These are phyloP conservation scores for Actinomucor elegans DNA, from an alignment of 371 early-diverging fungal genomes.

Conservation along the genomic window DNA sequence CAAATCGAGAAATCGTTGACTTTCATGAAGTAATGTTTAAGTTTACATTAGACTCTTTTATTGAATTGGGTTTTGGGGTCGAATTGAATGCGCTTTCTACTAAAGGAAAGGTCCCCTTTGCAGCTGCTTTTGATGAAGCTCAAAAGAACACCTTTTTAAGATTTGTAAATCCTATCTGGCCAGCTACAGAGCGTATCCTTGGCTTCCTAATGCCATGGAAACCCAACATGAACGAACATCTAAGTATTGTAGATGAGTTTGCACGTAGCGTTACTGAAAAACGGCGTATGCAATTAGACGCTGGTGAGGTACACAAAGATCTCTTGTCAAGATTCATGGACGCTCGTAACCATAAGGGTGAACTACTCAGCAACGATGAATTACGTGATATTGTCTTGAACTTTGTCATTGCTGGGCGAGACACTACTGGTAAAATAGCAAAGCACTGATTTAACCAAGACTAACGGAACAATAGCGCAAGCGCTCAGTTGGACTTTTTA, in stretches of 20 bases:
- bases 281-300: conserved; percentile 39
- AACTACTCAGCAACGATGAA: conserved; percentile 46
- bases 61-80: conserved; percentile 50
- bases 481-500: conserved; percentile 74
- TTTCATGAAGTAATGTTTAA: conserved; percentile 59
- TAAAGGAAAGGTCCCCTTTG: conserved; percentile 44
- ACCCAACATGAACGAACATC: conserved; percentile 38
- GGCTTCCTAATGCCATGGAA: conserved; percentile 33
- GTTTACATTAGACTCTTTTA: conserved; percentile 61
- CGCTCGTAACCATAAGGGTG: conserved; percentile 54
- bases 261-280: conserved; percentile 44
- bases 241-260: conserved; percentile 49
- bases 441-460: too few species aligned
- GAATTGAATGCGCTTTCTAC: conserved; percentile 36
- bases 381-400: conserved; percentile 70
- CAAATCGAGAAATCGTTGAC: conserved; percentile 38
- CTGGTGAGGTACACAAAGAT: conserved; percentile 52
- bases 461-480: too few species aligned
- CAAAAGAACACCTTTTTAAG: conserved; percentile 44
- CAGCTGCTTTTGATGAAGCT: conserved; percentile 50
- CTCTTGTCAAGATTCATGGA: conserved; percentile 64
- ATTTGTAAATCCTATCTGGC: conserved; percentile 56
- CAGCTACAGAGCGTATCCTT: conserved; percentile 34
- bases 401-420: conserved; percentile 68
- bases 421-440: too few species aligned